phyloP scores from a whole-genome alignment of 768 basidiomycete genomes.

The Pisolithus tinctorius region DNA sequence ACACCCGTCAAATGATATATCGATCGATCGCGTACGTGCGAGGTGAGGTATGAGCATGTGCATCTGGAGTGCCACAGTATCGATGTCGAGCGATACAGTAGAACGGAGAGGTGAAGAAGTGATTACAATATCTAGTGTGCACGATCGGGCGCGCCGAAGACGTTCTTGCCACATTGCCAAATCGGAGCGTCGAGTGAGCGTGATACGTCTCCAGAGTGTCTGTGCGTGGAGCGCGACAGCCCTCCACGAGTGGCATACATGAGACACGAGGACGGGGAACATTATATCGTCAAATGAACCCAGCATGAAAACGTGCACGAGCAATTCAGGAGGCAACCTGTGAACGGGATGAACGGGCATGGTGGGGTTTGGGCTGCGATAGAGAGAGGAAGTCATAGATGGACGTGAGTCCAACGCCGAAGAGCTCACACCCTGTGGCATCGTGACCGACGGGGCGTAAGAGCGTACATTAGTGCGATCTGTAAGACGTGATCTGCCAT shows the following conservation, averaged over 20 bases:
- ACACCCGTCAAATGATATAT: constrained; percentile 48
- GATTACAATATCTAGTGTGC: constrained; percentile 55
- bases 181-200: constrained; percentile 35
- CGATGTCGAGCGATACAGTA: constrained; percentile 21
- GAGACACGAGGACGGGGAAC: constrained; percentile 58
- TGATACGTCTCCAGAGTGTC: constrained; percentile 57
- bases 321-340: constrained; percentile 55
- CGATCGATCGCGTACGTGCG: constrained; percentile 55
- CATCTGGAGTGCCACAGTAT: constrained; percentile 55
- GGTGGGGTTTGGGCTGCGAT: constrained; percentile 15
- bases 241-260: constrained; percentile 64
- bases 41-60: constrained; percentile 44
- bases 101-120: constrained; percentile 27
- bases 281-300: constrained; percentile 50
- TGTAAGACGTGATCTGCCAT: constrained; percentile 14
- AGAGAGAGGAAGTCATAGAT: constrained; percentile 22
- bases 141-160: constrained; percentile 52
- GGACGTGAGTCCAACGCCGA: constrained; percentile 18
- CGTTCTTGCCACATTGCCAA: constrained; percentile 58
- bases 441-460: constrained; percentile 12
- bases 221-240: constrained; percentile 54
- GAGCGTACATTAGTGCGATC: constrained; percentile 16
- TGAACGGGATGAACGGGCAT: constrained; percentile 45
- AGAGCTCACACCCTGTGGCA: constrained; percentile 9
- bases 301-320: constrained; percentile 56